phyloP scores from a whole-genome alignment of 768 basidiomycete species.

The Guyanaporus albipodus region DNA sequence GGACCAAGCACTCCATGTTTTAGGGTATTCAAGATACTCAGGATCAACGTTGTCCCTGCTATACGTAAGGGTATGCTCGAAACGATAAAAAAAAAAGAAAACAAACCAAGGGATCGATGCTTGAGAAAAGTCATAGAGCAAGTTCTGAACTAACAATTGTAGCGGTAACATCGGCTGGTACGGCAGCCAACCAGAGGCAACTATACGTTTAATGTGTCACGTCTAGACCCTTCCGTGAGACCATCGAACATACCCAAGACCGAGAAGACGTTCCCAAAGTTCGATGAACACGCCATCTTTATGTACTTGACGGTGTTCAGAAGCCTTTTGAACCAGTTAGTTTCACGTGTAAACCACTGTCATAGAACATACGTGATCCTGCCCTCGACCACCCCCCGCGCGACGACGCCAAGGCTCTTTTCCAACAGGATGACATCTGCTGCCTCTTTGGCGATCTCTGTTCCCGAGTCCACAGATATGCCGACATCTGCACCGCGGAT shows the following conservation, averaged over 20 bases:
- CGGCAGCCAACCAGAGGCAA: constrained; percentile 37
- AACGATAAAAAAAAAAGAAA: not conserved
- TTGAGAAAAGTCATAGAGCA: constrained; percentile 36
- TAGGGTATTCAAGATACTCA: constrained; percentile 32
- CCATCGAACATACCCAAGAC: constrained; percentile 23
- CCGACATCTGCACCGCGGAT: constrained; percentile 32
- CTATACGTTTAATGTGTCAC: constrained; percentile 9
- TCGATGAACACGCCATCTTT: constrained; percentile 36
- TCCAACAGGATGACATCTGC: constrained; percentile 36
- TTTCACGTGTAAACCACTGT: not conserved
- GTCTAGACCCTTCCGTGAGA: not conserved
- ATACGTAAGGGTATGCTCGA: constrained; percentile 6
- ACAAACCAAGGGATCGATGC: constrained; percentile 34
- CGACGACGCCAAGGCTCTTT: constrained; percentile 34
- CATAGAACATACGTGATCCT: constrained; percentile 28
- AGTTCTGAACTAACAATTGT: constrained; percentile 31
- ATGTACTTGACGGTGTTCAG: constrained; percentile 37
- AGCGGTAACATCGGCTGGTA: constrained; percentile 36
- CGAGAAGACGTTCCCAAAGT: constrained; percentile 35
- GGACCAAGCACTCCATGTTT: constrained; percentile 32
- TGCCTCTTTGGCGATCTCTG: constrained; percentile 37
- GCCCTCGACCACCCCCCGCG: constrained; percentile 31
- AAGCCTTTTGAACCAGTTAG: constrained; percentile 26
- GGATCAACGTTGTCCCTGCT: constrained; percentile 36
- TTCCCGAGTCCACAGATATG: constrained; percentile 33